Evolutionary conservation across 495 filamentous ascomycete genomes (phyloP), one percentile per base, ranked within the genome.

Genomic region (Cudoniella acicularis): DNA sequence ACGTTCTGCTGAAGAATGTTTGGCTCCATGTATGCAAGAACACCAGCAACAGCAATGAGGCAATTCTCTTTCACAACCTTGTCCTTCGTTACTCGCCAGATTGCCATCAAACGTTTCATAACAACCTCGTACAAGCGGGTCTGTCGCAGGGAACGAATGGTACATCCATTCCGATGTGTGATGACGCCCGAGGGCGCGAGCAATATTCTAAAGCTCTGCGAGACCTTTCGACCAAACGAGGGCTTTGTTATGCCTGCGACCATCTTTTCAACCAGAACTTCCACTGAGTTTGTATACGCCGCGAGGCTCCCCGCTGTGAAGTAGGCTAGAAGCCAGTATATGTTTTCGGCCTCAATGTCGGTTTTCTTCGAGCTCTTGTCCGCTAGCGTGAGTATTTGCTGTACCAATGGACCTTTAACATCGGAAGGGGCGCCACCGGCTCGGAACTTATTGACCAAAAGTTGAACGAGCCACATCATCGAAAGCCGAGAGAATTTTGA

Each of bases 161-260:
- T 51, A 45, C 69, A 72, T 51, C 71, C 70, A 62, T 73, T 73
- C 11, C 63, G 48, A 24, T 70, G 65, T 11, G 59, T 66, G 9
- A 77, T 27, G 18, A 65, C 68, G 24, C 71, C 64, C 9, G 71
- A 71, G 1, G 68, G 69, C 9, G 66, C 69, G 11, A 74, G 59
- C 8, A 77, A 36, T 1, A 71, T 56, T 25, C 69, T 67, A 22
- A 77, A 69, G 21, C 46, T 62, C 18, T 63, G 61, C 13, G 72
- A 69, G 4, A 72, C 58, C 21, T 63, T 51, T 20, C 68, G 65
- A 13, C 72, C 73, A 13, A 42, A 26, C 24, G n/a, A 25, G 17
- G 48, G 53, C 40, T 57, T 2, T 9, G 26, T 49, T 10, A 68
- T 26, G 23, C 50, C 56, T 2, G 45, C 13, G 23, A 68, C 6